Conservation (phyloP, 2,329 filamentous ascomycete genomes). For the Geosmithia morbida region DNA sequence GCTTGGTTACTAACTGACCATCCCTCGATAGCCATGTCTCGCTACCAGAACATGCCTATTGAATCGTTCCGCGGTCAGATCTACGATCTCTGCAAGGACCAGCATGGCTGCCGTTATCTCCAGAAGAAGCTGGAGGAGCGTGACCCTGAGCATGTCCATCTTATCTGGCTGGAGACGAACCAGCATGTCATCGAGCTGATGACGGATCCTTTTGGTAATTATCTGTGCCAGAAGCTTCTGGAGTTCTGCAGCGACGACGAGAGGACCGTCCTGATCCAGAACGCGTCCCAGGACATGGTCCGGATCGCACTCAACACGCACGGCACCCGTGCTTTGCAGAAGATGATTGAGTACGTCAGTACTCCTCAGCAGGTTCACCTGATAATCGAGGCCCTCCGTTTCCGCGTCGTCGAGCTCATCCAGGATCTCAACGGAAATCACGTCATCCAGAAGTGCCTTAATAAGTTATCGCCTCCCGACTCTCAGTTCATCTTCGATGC, state of each 20-base stretch:
- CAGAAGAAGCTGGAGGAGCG: conserved; percentile 96
- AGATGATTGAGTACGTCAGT: conserved; percentile 97
- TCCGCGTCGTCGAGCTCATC: conserved; percentile 83
- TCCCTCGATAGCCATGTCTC: conserved; percentile 45
- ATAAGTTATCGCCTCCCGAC: conserved; percentile 72
- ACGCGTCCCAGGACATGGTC: conserved; percentile 76
- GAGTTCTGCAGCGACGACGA: conserved; percentile 94
- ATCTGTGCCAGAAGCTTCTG: conserved; percentile 94
- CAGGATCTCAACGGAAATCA: conserved; percentile 98
- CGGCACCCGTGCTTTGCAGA: conserved; percentile 89
- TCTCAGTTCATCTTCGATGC: conserved; percentile 96
- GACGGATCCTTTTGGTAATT: conserved; percentile 98
- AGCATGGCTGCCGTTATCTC: conserved; percentile 91
- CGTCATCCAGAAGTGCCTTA: conserved; percentile 97
- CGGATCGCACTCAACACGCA: conserved; percentile 94
- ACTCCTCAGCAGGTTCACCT: conserved; percentile 73
- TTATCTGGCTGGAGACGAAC: conserved; percentile 91
- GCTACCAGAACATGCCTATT: conserved; percentile 71
- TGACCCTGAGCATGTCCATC: conserved; percentile 66
- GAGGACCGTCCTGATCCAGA: conserved; percentile 82
- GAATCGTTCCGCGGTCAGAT: conserved; percentile 73
- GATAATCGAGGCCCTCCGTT: conserved; percentile 72
- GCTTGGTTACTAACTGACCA: neutral
- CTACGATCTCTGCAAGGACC: conserved; percentile 88
- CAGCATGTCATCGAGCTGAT: conserved; percentile 92